These are phyloP conservation scores for Calonectria pteridis DNA, from an alignment of 2,329 filamentous ascomycete species.

Conservation along the genomic window DNA sequence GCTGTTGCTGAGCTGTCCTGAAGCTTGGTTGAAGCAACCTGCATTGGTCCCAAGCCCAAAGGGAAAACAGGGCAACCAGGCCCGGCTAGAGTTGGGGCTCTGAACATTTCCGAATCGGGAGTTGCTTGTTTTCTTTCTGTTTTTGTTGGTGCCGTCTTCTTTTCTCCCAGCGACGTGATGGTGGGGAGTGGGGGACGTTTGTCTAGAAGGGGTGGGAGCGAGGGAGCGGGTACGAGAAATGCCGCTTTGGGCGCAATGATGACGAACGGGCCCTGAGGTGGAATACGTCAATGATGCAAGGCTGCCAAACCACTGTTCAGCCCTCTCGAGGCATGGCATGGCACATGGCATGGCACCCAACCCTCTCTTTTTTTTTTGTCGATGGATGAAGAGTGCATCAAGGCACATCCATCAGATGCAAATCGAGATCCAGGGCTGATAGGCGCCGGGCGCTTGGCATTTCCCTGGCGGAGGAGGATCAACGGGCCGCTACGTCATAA, in stretches of 20 bases:
- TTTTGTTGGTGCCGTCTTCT: conserved; percentile 5
- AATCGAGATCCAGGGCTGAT: conserved; percentile 39
- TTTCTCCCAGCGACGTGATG: background rate
- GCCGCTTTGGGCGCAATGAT: background rate
- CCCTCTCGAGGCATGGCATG: background rate
- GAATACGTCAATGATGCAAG: conserved; percentile 36
- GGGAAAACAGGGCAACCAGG: background rate
- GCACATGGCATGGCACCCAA: too few relatives aligned
- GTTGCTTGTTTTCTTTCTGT: background rate
- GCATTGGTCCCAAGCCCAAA: conserved; percentile 1
- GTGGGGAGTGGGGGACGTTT: background rate
- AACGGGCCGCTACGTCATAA: conserved; percentile 38
- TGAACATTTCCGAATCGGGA: conserved; percentile 4
- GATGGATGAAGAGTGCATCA: background rate
- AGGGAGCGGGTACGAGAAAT: background rate
- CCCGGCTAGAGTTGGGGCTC: background rate
- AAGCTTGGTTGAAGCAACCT: conserved; percentile 7
- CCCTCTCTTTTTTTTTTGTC: background rate
- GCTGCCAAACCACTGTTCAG: conserved; percentile 23
- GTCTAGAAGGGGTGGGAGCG: background rate
- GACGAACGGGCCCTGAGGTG: conserved; percentile 15
- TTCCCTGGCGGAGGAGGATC: background rate
- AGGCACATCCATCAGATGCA: conserved; percentile 11
- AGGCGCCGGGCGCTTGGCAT: background rate
- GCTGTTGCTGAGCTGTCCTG: background rate